phyloP scores from a whole-genome alignment of 2,329 filamentous ascomycete genomes.

The Hymenoscyphus linearis region DNA sequence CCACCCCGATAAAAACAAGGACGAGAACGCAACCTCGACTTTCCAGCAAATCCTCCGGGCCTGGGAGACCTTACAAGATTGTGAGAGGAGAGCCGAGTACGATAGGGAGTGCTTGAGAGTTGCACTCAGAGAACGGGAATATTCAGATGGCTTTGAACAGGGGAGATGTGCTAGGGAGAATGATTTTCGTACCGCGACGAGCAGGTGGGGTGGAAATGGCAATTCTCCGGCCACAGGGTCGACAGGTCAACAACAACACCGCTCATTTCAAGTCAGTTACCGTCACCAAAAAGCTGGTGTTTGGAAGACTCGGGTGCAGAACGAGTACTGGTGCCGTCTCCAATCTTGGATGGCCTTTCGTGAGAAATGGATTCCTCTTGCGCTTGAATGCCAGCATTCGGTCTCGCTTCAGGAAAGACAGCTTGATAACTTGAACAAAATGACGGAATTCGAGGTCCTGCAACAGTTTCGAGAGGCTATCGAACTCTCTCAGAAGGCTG shows the following conservation, averaged over 20 bases:
- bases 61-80: slow-evolving; percentile 23
- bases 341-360: slow-evolving; percentile 13
- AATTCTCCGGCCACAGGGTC: background rate
- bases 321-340: background rate
- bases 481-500: slow-evolving; percentile 6
- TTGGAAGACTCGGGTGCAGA: background rate
- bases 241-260: background rate
- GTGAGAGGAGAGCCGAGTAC: slow-evolving; percentile 16
- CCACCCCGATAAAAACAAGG: slow-evolving; percentile 23
- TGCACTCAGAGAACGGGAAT: slow-evolving; percentile 5
- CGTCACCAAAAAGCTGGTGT: slow-evolving; percentile 2
- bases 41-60: slow-evolving; percentile 20
- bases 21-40: slow-evolving; percentile 10
- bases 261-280: background rate
- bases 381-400: slow-evolving; percentile 8
- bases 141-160: slow-evolving; percentile 2
- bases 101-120: slow-evolving; percentile 15
- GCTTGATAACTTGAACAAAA: slow-evolving; percentile 9
- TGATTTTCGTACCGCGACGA: slow-evolving; percentile 12
- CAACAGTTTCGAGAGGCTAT: slow-evolving; percentile 15
- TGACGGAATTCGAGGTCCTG: slow-evolving; percentile 10
- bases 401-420: slow-evolving; percentile 7
- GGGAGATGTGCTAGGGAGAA: slow-evolving; percentile 6
- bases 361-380: background rate
- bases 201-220: background rate